These are phyloP conservation scores for Malassezia dermatis DNA, from an alignment of 1,284 basidiomycete species.

Conservation along the genomic window DNA sequence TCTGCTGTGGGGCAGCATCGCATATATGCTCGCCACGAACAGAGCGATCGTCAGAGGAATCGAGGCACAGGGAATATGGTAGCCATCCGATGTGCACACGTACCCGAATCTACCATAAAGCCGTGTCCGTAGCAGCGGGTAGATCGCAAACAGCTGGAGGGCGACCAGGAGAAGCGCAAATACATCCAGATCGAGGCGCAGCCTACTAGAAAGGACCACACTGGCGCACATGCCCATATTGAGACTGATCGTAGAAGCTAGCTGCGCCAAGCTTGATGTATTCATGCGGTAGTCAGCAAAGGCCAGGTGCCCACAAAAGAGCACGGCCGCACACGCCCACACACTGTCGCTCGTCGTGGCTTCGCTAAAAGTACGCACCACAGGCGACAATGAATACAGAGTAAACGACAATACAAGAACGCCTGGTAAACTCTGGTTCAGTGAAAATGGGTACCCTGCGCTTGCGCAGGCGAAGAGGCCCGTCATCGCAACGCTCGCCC, in stretches of 20 bases:
- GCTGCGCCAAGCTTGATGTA: not conserved
- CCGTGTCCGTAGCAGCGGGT: slow-evolving; percentile 12
- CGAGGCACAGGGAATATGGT: slow-evolving; percentile 2
- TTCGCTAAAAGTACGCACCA: slow-evolving; percentile 79
- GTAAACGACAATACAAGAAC: slow-evolving; percentile 65
- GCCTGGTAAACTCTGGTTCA: slow-evolving; percentile 9
- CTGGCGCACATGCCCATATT: slow-evolving; percentile 89
- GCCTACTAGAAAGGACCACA: slow-evolving; percentile 82
- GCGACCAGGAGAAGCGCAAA: slow-evolving; percentile 82
- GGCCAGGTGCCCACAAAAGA: slow-evolving; percentile 59
- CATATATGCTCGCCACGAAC: not conserved
- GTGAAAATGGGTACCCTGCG: not conserved
- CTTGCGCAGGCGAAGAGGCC: not conserved
- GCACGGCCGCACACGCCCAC: slow-evolving; percentile 70
- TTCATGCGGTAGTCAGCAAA: slow-evolving; percentile 57
- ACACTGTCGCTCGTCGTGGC: slow-evolving; percentile 93
- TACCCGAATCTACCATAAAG: slow-evolving; percentile 1
- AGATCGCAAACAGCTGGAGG: slow-evolving; percentile 43
- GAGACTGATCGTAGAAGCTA: slow-evolving; percentile 69
- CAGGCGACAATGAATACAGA: slow-evolving; percentile 77
- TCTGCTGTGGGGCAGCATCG: slow-evolving; percentile 2
- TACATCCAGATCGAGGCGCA: slow-evolving; percentile 70
- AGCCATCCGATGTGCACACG: not conserved
- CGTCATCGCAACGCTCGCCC: not conserved
- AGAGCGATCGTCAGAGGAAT: slow-evolving; percentile 1